Percentiles rank a stretch among this genome's conserved stretches.
Evolutionary conservation across 78 protist species (phyloP).

Genomic region (Cavenderia fasciculata): DNA sequence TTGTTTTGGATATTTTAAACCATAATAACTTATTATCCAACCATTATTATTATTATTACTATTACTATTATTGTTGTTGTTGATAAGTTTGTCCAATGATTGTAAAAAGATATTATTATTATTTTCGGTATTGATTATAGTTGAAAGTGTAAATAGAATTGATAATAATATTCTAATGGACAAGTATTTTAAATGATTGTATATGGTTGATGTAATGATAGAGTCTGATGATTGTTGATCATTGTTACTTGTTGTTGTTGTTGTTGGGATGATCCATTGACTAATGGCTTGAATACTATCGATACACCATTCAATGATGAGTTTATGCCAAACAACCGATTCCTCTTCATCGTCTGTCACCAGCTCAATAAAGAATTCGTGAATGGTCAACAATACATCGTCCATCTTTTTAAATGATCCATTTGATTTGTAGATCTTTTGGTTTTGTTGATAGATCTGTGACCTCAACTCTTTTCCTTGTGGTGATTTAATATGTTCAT

Average conservation of each 20-base stretch:
- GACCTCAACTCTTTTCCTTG: conserved; percentile 1
- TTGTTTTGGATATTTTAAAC: conserved; percentile 23
- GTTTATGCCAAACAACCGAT: too few relatives aligned
- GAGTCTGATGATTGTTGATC: neutral
- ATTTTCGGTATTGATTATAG: too few relatives aligned
- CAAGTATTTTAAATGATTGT: neutral
- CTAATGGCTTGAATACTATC: too few relatives aligned
- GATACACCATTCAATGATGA: too few relatives aligned
- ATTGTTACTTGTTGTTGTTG: neutral
- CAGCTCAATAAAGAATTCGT: conserved; percentile 4
- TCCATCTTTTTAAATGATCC: neutral
- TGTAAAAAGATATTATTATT: conserved; percentile 13
- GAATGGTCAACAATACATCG: conserved; percentile 1
- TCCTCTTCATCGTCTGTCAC: neutral
- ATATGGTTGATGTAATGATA: neutral
- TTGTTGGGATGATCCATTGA: conserved; percentile 21
- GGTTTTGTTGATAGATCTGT: neutral
- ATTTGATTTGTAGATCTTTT: conserved; percentile 7
- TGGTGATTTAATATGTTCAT: conserved; percentile 11
- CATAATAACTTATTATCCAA: conserved; percentile 13
- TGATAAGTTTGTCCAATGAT: neutral
- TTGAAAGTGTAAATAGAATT: neutral
- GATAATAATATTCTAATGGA: neutral
- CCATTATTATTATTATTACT: neutral
- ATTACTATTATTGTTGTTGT: neutral